Evolutionary conservation across 768 basidiomycete species (phyloP).

Genomic region (Phylloporus rhodoxanthus): DNA sequence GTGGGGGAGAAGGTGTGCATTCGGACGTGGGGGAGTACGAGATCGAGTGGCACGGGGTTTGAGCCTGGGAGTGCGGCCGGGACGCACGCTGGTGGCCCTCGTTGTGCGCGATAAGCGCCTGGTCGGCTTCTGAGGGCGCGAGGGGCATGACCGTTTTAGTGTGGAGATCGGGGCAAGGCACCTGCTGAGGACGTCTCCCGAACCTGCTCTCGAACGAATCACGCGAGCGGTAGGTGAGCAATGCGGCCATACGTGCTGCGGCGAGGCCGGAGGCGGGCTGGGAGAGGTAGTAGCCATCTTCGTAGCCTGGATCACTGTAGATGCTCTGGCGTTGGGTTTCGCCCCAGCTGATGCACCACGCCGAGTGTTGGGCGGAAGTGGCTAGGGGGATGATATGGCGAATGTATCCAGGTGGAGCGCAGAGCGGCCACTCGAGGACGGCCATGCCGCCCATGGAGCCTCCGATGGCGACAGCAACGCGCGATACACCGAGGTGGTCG

Average conservation of each 20-base stretch:
- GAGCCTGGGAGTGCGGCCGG: slow-evolving; percentile 28
- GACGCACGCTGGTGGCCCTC: slow-evolving; percentile 63
- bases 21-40: slow-evolving; percentile 15
- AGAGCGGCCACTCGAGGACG: slow-evolving; percentile 91
- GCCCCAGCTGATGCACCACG: slow-evolving; percentile 99
- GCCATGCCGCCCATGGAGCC: slow-evolving; percentile 99
- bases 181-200: slow-evolving; percentile 67
- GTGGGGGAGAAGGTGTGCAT: background rate
- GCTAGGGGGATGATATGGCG: slow-evolving; percentile 85
- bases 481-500: slow-evolving; percentile 70
- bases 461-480: slow-evolving; percentile 87
- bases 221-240: slow-evolving; percentile 87
- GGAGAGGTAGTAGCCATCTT: slow-evolving; percentile 73
- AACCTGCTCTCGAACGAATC: slow-evolving; percentile 95
- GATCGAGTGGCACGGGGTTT: slow-evolving; percentile 8
- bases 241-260: slow-evolving; percentile 91
- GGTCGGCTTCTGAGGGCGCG: slow-evolving; percentile 32
- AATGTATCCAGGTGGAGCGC: slow-evolving; percentile 68
- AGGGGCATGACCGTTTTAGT: slow-evolving; percentile 34
- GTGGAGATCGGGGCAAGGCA: slow-evolving; percentile 12
- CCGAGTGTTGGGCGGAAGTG: slow-evolving; percentile 92
- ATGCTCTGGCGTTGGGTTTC: slow-evolving; percentile 96
- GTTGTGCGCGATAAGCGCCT: slow-evolving; percentile 73
- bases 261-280: slow-evolving; percentile 85
- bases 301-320: slow-evolving; percentile 87